Percentiles rank a stretch among this genome's conserved stretches.
These are phyloP conservation scores for Cryptococcus hybrid DNA, from an alignment of 1,284 basidiomycete species.

Conservation along the genomic window DNA sequence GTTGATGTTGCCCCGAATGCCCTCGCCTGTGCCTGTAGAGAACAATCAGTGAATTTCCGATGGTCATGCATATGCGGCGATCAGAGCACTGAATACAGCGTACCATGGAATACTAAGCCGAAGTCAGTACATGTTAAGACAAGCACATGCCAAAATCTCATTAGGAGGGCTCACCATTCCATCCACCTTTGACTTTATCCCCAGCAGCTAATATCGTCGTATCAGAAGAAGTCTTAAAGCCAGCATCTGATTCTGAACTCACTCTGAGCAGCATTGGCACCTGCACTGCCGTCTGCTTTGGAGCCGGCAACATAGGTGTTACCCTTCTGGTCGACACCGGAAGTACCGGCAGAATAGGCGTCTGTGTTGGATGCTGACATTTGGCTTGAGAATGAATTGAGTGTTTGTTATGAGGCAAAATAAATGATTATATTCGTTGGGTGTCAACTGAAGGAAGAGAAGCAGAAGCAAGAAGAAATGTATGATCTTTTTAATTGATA, in stretches of 20 bases:
- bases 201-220: slow-evolving; percentile 2
- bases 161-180: slow-evolving; percentile 16
- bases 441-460: not conserved
- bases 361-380: slow-evolving; percentile 9
- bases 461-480: not conserved
- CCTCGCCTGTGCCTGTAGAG: slow-evolving; percentile 29
- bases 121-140: not conserved
- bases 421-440: not conserved
- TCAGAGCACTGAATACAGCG: not conserved
- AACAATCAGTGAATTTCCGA: not conserved
- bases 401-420: not conserved
- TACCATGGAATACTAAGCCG: slow-evolving; percentile 19
- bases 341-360: slow-evolving; percentile 8
- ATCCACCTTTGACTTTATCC: slow-evolving; percentile 29
- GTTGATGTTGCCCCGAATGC: slow-evolving; percentile 34
- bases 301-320: slow-evolving; percentile 6
- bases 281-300: slow-evolving; percentile 13
- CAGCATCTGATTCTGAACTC: not conserved
- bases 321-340: not conserved
- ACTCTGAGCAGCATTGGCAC: slow-evolving; percentile 13
- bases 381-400: not conserved
- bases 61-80: not conserved
- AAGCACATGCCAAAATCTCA: not conserved
- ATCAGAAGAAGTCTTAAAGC: not conserved
- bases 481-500: no score